Evolutionary conservation across 306 rosid genomes (phyloP), one percentile per base, ranked within the genome.

Genomic region (Vigna nakashimae): DNA sequence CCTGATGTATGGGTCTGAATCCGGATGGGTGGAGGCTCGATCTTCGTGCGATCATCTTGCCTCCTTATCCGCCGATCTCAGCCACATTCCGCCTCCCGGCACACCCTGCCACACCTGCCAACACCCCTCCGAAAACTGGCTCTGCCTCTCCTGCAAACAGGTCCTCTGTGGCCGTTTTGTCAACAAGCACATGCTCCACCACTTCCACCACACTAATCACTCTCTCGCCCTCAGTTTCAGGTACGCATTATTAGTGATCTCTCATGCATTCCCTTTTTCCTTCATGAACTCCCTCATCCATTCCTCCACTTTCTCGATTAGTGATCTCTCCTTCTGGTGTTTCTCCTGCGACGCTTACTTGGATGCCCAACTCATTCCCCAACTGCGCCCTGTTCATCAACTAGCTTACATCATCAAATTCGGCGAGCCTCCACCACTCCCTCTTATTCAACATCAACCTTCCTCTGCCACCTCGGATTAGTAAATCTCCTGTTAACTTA

Each of bases 271-370:
- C 5, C 15, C 50, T 45, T 45, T 45, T 45, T 12, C 5, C 13
- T 45, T 45, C 45, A 9, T 40, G 3, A 14, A 9, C 3, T 43
- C 49, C 3, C 11, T 45, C 50, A 12, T 12, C 1, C 50, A 45
- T 45, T 3, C 50, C 16, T 24, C 77, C 43, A 12, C 4, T 80
- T 72, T 75, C 57, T 69, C 52, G 65, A 40, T 53, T 83, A 90
- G 94, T 76, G 97, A 90, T 87, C 86, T 91, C 58, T 94, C 98
- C 0, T 91, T 91, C 13, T 94, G 97, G 97, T 94, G 98, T 59
- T 94, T 90, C 90, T 87, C 89, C 40, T 92, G 97, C 22, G 92
- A 89, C 20, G 97, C 97, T 9, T 92, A 94, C 70, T 89, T 94
- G 75, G 97, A 94, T 80, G 92, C 95, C 46, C 91, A 88, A 73